Percentiles rank a stretch among this genome's conserved stretches.
Conservation (phyloP, 495 filamentous ascomycete genomes). For the Lophiostoma macrostomum region DNA sequence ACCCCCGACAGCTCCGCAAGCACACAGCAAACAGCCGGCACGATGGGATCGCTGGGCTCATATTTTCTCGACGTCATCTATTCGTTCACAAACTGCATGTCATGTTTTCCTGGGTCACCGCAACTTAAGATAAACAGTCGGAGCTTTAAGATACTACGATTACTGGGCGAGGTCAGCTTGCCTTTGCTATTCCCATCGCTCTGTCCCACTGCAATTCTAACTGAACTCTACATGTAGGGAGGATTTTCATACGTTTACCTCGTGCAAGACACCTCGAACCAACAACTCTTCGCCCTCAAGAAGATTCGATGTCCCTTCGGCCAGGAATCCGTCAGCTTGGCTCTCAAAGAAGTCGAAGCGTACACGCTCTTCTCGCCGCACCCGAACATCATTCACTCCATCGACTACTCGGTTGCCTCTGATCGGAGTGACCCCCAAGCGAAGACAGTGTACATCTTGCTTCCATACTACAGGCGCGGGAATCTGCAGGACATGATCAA, state of each 20-base stretch:
- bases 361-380: slow-evolving; percentile 84
- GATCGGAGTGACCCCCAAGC: slow-evolving; percentile 61
- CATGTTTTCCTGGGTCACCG: slow-evolving; percentile 90
- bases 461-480: slow-evolving; percentile 91
- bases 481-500: slow-evolving; percentile 98
- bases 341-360: slow-evolving; percentile 94
- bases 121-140: slow-evolving; percentile 92
- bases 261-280: slow-evolving; percentile 80
- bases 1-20: background rate
- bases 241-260: slow-evolving; percentile 99
- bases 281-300: slow-evolving; percentile 87
- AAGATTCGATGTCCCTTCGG: slow-evolving; percentile 98
- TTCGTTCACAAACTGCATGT: slow-evolving; percentile 88
- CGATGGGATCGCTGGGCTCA: slow-evolving; percentile 32
- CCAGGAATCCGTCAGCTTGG: slow-evolving; percentile 88
- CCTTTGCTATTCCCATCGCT: slow-evolving; percentile 4
- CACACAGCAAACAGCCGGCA: slow-evolving; percentile 4
- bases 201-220: slow-evolving; percentile 1
- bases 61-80: slow-evolving; percentile 85
- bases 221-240: slow-evolving; percentile 64
- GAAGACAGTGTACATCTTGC: slow-evolving; percentile 94
- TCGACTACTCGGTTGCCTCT: slow-evolving; percentile 74
- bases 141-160: slow-evolving; percentile 88
- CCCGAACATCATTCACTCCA: slow-evolving; percentile 81
- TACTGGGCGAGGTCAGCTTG: slow-evolving; percentile 75